These are phyloP conservation scores for Metschnikowia cerradonensis DNA, from an alignment of 805 yeast species.

Conservation along the genomic window DNA sequence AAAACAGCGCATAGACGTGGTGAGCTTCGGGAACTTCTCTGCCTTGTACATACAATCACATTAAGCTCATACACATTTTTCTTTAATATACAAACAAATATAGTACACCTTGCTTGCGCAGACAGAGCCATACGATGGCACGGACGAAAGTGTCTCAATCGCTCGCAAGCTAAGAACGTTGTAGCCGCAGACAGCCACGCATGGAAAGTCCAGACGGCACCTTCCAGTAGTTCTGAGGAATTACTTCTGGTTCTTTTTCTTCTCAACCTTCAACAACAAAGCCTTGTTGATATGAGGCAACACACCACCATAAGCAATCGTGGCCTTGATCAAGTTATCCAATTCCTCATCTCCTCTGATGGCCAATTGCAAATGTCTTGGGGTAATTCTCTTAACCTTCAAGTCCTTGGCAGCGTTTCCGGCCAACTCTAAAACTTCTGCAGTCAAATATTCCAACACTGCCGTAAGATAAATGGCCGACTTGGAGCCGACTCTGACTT, in stretches of 20 bases:
- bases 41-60: not conserved
- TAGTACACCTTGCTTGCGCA: conserved; percentile 13
- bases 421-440: conserved; percentile 31
- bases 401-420: conserved; percentile 32
- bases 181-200: conserved; percentile 1
- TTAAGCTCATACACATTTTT: conserved; percentile 1
- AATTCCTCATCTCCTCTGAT: conserved; percentile 31
- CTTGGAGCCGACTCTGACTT: conserved; percentile 73
- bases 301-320: conserved; percentile 33
- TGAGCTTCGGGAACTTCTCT: not conserved
- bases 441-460: conserved; percentile 29
- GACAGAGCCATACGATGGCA: conserved; percentile 1
- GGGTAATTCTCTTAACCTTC: conserved; percentile 32
- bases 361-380: conserved; percentile 31
- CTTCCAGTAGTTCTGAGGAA: not conserved
- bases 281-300: conserved; percentile 34
- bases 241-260: conserved; percentile 23
- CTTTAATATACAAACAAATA: conserved; percentile 17
- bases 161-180: conserved; percentile 1
- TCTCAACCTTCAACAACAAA: conserved; percentile 30
- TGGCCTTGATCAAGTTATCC: conserved; percentile 32
- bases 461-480: conserved; percentile 59
- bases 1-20: not conserved
- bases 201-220: not conserved
- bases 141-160: not conserved